Evolutionary conservation across 192 early-diverging fungal genomes (phyloP).

Genomic region (Backusella sp.): DNA sequence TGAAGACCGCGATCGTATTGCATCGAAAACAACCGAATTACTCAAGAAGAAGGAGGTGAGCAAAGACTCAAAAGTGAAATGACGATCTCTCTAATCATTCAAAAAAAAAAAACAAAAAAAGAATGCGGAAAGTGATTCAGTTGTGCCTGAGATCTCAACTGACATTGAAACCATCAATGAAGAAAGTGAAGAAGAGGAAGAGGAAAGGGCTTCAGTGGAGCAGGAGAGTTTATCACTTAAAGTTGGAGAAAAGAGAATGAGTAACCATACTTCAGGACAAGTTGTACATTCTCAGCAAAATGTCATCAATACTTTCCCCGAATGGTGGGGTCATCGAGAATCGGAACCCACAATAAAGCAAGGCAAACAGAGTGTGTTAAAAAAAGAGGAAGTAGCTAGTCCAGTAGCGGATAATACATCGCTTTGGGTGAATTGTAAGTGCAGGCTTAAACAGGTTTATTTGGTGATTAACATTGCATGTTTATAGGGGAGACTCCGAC

Average conservation of each 20-base stretch:
- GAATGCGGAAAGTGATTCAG: neutral
- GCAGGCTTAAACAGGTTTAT: neutral
- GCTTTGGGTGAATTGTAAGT: conserved; percentile 5
- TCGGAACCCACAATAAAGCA: neutral
- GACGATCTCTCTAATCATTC: neutral
- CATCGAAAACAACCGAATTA: conserved; percentile 1
- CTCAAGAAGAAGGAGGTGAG: neutral
- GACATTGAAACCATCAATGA: conserved; percentile 5
- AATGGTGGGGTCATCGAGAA: conserved; percentile 33
- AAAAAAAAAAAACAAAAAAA: conserved; percentile 5
- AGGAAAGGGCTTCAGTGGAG: neutral
- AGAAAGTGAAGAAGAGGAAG: neutral
- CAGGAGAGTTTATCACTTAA: neutral
- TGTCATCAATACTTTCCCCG: conserved; percentile 24
- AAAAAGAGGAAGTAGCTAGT: neutral
- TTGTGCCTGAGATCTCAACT: conserved; percentile 2
- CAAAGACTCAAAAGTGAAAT: neutral
- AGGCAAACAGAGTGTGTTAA: neutral
- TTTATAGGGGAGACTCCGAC: neutral
- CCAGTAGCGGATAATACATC: neutral
- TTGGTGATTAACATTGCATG: neutral
- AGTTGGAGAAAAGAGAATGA: neutral
- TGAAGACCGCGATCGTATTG: conserved; percentile 24
- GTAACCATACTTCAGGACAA: neutral
- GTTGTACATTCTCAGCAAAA: neutral